Conservation (phyloP, 371 early-diverging fungal species). For the Mucor racemosus region DNA sequence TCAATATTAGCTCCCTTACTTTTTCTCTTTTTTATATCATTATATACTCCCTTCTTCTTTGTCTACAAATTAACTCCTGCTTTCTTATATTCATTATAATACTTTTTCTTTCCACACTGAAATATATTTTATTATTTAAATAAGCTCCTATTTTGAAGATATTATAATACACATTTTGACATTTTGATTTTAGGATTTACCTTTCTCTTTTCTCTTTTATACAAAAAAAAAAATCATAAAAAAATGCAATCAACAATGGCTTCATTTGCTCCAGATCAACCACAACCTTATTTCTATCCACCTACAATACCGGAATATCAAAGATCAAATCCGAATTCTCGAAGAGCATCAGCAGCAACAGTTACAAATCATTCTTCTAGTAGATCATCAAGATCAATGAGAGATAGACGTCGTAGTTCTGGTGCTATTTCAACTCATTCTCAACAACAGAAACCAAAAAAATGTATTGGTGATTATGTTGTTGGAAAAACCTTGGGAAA, state of each 20-base stretch:
- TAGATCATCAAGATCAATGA: slow-evolving; percentile 34
- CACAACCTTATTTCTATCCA: slow-evolving; percentile 27
- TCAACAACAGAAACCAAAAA: slow-evolving; percentile 43
- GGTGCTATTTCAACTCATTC: slow-evolving; percentile 44
- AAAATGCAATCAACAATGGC: slow-evolving; percentile 17
- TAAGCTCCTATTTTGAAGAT: neutral
- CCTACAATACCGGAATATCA: slow-evolving; percentile 22
- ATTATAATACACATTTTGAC: neutral
- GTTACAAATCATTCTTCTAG: slow-evolving; percentile 21
- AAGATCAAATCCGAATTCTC: slow-evolving; percentile 25
- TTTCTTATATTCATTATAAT: neutral
- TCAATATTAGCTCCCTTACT: slow-evolving; percentile 1
- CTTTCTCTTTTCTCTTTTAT: slow-evolving; percentile 17
- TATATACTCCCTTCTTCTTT: neutral
- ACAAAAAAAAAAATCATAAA: neutral
- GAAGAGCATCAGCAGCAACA: slow-evolving; percentile 38
- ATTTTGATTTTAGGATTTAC: slow-evolving; percentile 10
- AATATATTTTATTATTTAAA: neutral
- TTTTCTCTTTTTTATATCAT: neutral
- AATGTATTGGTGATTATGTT: slow-evolving; percentile 55
- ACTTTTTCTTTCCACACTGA: too few relatives aligned
- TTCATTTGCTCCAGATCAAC: slow-evolving; percentile 11
- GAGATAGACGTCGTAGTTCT: slow-evolving; percentile 50
- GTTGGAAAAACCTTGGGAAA: slow-evolving; percentile 58
- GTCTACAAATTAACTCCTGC: neutral